phyloP scores from a whole-genome alignment of 2,329 filamentous ascomycete genomes.

The Neoscytalidium dimidiatum region DNA sequence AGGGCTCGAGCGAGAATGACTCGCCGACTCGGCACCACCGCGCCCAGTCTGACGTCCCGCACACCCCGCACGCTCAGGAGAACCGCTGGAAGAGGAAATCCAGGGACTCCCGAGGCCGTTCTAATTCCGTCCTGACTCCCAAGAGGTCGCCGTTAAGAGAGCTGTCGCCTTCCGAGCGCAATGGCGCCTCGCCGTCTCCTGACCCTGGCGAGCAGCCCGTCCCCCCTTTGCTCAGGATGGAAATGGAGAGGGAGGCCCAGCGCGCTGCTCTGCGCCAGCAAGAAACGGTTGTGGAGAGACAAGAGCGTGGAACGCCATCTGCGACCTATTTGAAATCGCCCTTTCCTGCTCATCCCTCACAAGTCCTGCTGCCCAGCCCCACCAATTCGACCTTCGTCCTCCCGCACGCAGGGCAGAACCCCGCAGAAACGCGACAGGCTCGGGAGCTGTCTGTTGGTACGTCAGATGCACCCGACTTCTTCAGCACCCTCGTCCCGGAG shows the following conservation, averaged over 20 bases:
- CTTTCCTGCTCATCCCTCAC: constrained; percentile 7
- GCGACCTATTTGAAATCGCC: constrained; percentile 5
- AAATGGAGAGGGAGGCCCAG: constrained; percentile 4
- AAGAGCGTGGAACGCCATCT: constrained; percentile 13
- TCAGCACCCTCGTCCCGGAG: not conserved
- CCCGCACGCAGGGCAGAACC: not conserved
- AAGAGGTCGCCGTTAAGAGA: constrained; percentile 11
- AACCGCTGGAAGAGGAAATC: constrained; percentile 15
- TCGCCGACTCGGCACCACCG: constrained; percentile 11
- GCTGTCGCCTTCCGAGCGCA: constrained; percentile 16
- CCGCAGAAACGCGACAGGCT: not conserved
- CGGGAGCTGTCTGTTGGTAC: not conserved
- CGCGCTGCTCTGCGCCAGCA: not conserved
- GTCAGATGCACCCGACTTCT: constrained; percentile 7
- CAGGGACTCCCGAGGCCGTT: constrained; percentile 9
- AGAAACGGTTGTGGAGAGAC: not conserved
- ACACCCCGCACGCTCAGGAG: constrained; percentile 16
- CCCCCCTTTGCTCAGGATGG: constrained; percentile 3
- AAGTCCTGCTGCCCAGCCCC: constrained; percentile 8
- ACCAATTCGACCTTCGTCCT: not conserved
- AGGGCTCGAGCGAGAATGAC: constrained; percentile 15
- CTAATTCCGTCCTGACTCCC: not conserved
- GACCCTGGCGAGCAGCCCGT: not conserved
- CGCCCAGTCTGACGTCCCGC: constrained; percentile 12
- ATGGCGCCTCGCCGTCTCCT: constrained; percentile 5